phyloP scores from a whole-genome alignment of 202 grass and related monocot genomes.

The Zizania palustris region DNA sequence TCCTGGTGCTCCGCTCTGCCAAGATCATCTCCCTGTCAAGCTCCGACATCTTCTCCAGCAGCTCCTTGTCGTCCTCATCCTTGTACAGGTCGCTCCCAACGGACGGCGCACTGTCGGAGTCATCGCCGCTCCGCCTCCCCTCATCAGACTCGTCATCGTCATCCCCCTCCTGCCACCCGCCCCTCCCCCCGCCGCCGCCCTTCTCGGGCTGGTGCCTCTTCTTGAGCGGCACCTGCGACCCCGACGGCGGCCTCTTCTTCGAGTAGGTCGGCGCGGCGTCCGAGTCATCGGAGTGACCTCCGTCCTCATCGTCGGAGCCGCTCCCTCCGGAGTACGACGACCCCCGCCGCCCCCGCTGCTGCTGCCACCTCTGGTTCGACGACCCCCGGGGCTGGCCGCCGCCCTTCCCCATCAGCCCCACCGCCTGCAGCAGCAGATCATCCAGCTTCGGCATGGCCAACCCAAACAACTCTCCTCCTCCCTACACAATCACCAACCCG shows the following conservation, averaged over 20 bases:
- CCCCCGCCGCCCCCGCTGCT: conserved; percentile 21
- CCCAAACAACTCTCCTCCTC: too few relatives aligned
- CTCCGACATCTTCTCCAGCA: conserved; percentile 71
- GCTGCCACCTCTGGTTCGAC: conserved; percentile 48
- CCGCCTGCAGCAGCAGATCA: conserved; percentile 29
- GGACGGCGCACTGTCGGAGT: conserved; percentile 73
- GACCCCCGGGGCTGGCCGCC: conserved; percentile 37
- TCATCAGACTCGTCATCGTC: conserved; percentile 45
- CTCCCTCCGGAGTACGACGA: conserved; percentile 53
- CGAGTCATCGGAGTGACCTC: conserved; percentile 47
- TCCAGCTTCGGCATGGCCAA: too few relatives aligned
- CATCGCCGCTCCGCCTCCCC: conserved; percentile 40
- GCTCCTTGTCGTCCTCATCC: conserved; percentile 85
- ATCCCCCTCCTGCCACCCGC: conserved; percentile 35
- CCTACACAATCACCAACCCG: too few relatives aligned
- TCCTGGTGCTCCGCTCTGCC: conserved; percentile 53
- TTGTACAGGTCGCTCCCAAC: conserved; percentile 93
- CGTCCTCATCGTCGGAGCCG: conserved; percentile 58
- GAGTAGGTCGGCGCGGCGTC: conserved; percentile 50
- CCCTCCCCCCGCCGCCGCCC: conserved; percentile 4
- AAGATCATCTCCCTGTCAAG: conserved; percentile 80
- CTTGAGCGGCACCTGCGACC: conserved; percentile 78
- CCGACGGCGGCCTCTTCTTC: conserved; percentile 50
- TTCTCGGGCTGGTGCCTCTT: conserved; percentile 67
- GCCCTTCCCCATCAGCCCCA: conserved; percentile 54